Percentiles rank a stretch among this genome's conserved stretches.
phyloP scores from a whole-genome alignment of 2,329 filamentous ascomycete species.

The Waltergamsia citrina region DNA sequence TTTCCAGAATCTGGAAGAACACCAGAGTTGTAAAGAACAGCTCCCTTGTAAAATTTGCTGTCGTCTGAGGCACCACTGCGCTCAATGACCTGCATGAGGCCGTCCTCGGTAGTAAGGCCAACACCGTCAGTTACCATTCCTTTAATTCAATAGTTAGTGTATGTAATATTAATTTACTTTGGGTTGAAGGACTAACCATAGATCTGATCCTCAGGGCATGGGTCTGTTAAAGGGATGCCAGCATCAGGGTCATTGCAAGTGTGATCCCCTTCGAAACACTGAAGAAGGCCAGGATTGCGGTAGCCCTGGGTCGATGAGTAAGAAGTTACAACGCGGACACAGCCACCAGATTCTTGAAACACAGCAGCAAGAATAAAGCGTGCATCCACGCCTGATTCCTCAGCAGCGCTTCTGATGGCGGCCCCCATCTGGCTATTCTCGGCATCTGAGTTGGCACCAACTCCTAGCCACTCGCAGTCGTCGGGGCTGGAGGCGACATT shows the following conservation, averaged over 20 bases:
- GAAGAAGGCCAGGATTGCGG: constrained; percentile 4
- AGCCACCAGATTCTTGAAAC: constrained; percentile 2
- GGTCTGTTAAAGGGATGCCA: background rate
- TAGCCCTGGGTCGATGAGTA: constrained; percentile 2
- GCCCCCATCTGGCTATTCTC: constrained; percentile 1
- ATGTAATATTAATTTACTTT: too few species aligned
- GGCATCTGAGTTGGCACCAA: constrained; percentile 2
- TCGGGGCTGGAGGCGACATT: background rate
- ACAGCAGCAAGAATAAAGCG: constrained; percentile 4
- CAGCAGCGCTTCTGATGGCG: constrained; percentile 1
- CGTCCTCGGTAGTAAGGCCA: constrained; percentile 22
- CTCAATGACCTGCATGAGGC: constrained; percentile 20
- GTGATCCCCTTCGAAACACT: constrained; percentile 3
- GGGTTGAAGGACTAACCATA: too few species aligned
- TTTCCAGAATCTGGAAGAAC: constrained; percentile 18
- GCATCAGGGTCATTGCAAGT: constrained; percentile 5
- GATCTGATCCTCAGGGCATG: constrained; percentile 2
- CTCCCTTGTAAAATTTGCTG: constrained; percentile 21
- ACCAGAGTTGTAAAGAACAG: constrained; percentile 30
- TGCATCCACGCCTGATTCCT: constrained; percentile 1
- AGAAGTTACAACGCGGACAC: constrained; percentile 4
- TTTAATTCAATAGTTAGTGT: too few species aligned
- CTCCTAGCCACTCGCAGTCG: constrained; percentile 3
- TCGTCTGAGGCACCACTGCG: constrained; percentile 14
- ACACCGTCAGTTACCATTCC: constrained; percentile 21